Evolutionary conservation across 1,284 basidiomycete genomes (phyloP), one percentile per base, ranked within the genome.

Genomic region (Bondarzewia mesenterica): DNA sequence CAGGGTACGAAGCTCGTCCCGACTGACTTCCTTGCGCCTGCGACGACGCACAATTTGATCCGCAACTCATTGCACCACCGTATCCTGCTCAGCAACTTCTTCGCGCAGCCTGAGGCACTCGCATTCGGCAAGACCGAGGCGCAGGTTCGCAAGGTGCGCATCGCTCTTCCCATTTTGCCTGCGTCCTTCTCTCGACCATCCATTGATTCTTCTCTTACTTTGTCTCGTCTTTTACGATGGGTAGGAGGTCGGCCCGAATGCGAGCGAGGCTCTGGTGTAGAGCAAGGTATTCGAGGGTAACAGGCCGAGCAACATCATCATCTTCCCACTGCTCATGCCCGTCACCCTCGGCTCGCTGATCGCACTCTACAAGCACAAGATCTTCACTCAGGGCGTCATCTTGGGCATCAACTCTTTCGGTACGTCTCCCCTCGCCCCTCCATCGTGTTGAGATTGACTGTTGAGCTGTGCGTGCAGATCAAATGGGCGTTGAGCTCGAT

Each of bases 331-430:
- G 57, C 71, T 98, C 60, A 97, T 93, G 1, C 95, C 95, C 10
- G 80, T 84, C 39, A 89, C 85, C 6, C 83, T 98, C 25, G 94
- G 82, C 43, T 85, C 91, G 1, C 70, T 95, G 44, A 86, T 95
- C 60, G 89, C 88, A n/a, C 62, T 95, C 56, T 95, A 95, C 65
- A 95, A 99, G 71, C 95, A 99, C 78, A 99, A 99, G 79, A 97
- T 99, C 64, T 95, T 97, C 67, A 88, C 90, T 0, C 96, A 99
- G 68, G 95, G 95, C 62, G 88, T 90, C 44, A 78, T 98, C 54
- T 98, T 93, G 94, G 90, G 91, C 42, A 96, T 99, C 76, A 99
- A 99, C 77, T 95, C 92, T 8, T 99, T 89, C 66, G 91, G 88
- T 89, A 48, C 32, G 78, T 61, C 14, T 7, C 29, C 14, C 21